phyloP scores from a whole-genome alignment of 1,284 basidiomycete species.

The Apiotrichum siamense region DNA sequence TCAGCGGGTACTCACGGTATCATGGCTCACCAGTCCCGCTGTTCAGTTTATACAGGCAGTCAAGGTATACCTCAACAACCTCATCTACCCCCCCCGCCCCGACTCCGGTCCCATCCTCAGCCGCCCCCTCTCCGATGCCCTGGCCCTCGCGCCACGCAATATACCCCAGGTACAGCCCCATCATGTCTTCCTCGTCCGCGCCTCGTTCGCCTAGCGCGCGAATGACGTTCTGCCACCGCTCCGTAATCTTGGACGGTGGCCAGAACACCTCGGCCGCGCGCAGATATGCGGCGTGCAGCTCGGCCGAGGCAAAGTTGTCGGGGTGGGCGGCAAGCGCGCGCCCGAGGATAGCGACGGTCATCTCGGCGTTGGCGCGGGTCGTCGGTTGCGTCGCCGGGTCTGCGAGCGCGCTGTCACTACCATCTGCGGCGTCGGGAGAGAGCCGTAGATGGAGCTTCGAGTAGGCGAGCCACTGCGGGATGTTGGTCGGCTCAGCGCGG shows the following conservation, averaged over 20 bases:
- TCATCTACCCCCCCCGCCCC: slow-evolving; percentile 38
- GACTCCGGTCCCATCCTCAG: slow-evolving; percentile 2
- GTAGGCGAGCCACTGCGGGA: slow-evolving; percentile 38
- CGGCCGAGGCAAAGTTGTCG: slow-evolving; percentile 22
- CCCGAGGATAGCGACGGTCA: slow-evolving; percentile 40
- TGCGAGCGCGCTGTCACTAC: too few species aligned
- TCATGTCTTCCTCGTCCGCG: slow-evolving; percentile 24
- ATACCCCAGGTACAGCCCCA: slow-evolving; percentile 39
- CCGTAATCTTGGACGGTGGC: slow-evolving; percentile 31
- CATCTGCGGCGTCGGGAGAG: neutral
- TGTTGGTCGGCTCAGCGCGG: slow-evolving; percentile 22
- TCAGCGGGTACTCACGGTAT: neutral
- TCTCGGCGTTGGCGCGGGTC: slow-evolving; percentile 32
- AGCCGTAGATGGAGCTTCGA: slow-evolving; percentile 33
- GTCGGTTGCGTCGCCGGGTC: slow-evolving; percentile 7
- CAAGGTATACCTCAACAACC: slow-evolving; percentile 38
- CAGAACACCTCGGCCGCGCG: slow-evolving; percentile 35
- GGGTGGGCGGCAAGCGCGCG: slow-evolving; percentile 33
- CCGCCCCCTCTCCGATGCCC: slow-evolving; percentile 33
- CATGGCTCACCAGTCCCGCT: slow-evolving; percentile 2
- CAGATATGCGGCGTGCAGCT: slow-evolving; percentile 40
- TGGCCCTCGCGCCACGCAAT: slow-evolving; percentile 43
- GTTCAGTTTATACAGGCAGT: slow-evolving; percentile 29
- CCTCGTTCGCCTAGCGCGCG: slow-evolving; percentile 19
- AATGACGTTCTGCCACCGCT: slow-evolving; percentile 41